These are phyloP conservation scores for Phytophthora chlamydospora DNA, from an alignment of 352 stramenopile genomes.

Conservation along the genomic window DNA sequence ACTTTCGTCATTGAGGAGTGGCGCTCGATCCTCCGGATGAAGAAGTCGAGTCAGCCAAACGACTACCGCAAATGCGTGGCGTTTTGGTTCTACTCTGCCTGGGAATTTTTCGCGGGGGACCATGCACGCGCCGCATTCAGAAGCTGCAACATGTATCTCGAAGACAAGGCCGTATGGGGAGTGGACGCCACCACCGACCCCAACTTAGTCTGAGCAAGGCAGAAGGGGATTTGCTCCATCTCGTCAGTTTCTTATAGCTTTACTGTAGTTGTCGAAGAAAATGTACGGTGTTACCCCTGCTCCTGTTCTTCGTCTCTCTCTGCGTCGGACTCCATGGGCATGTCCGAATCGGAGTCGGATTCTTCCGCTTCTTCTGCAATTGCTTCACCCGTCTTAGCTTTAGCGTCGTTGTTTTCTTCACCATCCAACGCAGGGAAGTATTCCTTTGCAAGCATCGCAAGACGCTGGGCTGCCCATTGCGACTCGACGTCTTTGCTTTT, in stretches of 20 bases:
- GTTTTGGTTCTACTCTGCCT: constrained; percentile 89
- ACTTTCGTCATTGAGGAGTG: constrained; percentile 82
- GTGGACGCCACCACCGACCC: constrained; percentile 17
- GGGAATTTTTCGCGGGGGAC: constrained; percentile 84
- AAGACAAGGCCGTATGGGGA: constrained; percentile 68
- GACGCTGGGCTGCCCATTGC: constrained; percentile 61
- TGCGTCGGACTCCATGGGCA: constrained; percentile 37
- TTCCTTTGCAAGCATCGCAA: constrained; percentile 66
- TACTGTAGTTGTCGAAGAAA: constrained; percentile 17
- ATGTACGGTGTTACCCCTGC: constrained; percentile 19
- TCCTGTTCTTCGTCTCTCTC: constrained; percentile 15
- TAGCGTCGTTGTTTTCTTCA: constrained; percentile 27
- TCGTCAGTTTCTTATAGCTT: constrained; percentile 23
- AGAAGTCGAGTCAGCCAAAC: constrained; percentile 86
- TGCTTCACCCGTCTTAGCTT: constrained; percentile 21
- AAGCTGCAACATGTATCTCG: constrained; percentile 87
- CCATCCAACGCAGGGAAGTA: constrained; percentile 62
- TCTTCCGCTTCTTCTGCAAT: constrained; percentile 35
- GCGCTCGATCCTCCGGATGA: constrained; percentile 75
- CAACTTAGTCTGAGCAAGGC: constrained; percentile 35
- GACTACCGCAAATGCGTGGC: constrained; percentile 89
- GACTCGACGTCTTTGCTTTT: constrained; percentile 60
- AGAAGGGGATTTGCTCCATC: constrained; percentile 5
- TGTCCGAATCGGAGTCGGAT: constrained; percentile 42
- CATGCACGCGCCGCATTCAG: constrained; percentile 75